Conservation (phyloP, 108 stramenopile species). For the Poteriospumella lacustris region DNA sequence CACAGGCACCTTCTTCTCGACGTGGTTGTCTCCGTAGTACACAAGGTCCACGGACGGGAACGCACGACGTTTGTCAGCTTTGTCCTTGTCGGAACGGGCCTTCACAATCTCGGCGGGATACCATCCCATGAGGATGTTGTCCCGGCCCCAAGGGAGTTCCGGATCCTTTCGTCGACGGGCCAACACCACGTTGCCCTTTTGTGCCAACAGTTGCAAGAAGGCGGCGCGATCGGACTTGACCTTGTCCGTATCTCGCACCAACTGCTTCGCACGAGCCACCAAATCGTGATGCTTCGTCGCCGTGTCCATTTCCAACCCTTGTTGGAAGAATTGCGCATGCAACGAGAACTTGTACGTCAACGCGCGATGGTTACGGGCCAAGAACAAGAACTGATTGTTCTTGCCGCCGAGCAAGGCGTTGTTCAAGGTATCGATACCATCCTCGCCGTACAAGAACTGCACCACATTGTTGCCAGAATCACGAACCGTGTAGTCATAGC, state of each 20-base stretch:
- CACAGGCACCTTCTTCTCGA: conserved; percentile 38
- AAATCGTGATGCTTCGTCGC: conserved; percentile 1
- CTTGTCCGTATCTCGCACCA: not conserved
- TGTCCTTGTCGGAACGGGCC: conserved; percentile 30
- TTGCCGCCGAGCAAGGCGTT: conserved; percentile 74
- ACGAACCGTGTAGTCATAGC: conserved; percentile 94
- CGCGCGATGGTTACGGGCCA: conserved; percentile 77
- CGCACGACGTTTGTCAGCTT: not conserved
- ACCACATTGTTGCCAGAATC: conserved; percentile 93
- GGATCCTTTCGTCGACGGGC: not conserved
- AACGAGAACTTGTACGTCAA: conserved; percentile 29
- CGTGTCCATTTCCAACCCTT: conserved; percentile 13
- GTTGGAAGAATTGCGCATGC: conserved; percentile 19
- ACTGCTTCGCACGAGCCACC: not conserved
- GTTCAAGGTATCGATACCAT: conserved; percentile 89
- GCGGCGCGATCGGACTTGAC: no score
- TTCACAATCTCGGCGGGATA: conserved; percentile 37
- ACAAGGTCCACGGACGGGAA: not conserved
- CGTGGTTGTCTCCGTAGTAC: conserved; percentile 24
- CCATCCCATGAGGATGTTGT: conserved; percentile 32
- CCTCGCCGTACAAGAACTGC: conserved; percentile 98
- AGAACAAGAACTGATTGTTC: conserved; percentile 69
- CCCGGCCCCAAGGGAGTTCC: conserved; percentile 15
- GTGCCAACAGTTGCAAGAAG: not conserved
- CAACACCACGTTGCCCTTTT: not conserved